These are phyloP conservation scores for Murraya paniculata DNA, from an alignment of 345 rosid species.

Conservation along the genomic window DNA sequence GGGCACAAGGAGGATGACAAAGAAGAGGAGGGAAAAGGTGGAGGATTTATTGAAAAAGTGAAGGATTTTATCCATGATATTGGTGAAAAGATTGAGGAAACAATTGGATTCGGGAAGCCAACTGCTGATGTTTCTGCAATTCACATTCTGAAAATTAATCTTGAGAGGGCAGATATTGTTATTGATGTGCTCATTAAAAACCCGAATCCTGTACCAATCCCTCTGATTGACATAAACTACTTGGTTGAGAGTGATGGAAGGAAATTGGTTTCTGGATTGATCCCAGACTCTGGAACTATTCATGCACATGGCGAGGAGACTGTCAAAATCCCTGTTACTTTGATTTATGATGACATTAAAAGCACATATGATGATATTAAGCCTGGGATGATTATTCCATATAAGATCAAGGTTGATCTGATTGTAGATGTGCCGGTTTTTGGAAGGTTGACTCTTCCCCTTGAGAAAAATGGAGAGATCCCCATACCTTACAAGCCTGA, in stretches of 20 bases:
- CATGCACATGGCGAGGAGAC: slow-evolving; percentile 92
- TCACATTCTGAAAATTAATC: slow-evolving; percentile 77
- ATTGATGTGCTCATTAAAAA: slow-evolving; percentile 89
- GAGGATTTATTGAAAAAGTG: slow-evolving; percentile 88
- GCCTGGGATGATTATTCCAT: slow-evolving; percentile 91
- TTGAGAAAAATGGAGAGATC: slow-evolving; percentile 94
- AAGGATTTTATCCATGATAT: slow-evolving; percentile 91
- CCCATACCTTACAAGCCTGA: slow-evolving; percentile 97
- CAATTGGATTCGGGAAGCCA: slow-evolving; percentile 95
- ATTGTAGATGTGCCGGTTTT: slow-evolving; percentile 82
- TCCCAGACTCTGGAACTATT: slow-evolving; percentile 93
- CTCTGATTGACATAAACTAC: slow-evolving; percentile 80
- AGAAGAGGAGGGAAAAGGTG: slow-evolving; percentile 65
- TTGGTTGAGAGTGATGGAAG: slow-evolving; percentile 85
- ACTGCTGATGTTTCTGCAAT: slow-evolving; percentile 84
- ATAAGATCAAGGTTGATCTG: slow-evolving; percentile 79
- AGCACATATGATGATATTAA: slow-evolving; percentile 72
- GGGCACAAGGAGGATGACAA: slow-evolving; percentile 48
- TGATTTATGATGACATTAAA: slow-evolving; percentile 85
- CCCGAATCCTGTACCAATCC: slow-evolving; percentile 92
- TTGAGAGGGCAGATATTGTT: slow-evolving; percentile 75
- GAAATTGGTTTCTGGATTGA: slow-evolving; percentile 83
- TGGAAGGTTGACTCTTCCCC: slow-evolving; percentile 83
- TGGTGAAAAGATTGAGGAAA: slow-evolving; percentile 87
- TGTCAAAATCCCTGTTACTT: slow-evolving; percentile 73